phyloP scores from a whole-genome alignment of 2,329 filamentous ascomycete species.

The Macrophomina phaseolina region DNA sequence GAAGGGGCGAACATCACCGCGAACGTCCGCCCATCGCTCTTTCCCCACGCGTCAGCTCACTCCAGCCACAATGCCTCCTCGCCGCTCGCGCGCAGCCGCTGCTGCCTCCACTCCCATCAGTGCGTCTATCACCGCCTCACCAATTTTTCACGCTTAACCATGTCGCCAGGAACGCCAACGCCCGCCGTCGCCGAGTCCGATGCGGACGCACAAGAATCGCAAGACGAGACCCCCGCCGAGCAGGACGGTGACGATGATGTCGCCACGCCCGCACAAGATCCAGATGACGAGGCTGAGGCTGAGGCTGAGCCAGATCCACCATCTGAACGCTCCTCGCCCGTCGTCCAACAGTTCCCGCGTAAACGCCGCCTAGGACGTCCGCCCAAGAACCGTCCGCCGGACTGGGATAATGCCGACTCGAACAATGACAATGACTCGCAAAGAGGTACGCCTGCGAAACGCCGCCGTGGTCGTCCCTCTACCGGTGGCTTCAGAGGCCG shows the following conservation, averaged over 20 bases:
- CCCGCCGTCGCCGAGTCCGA: constrained; percentile 32
- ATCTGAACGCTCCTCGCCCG: constrained; percentile 52
- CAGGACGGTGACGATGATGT: constrained; percentile 47
- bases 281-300: constrained; percentile 48
- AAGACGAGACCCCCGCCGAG: constrained; percentile 39
- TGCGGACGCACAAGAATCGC: constrained; percentile 35
- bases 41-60: not conserved
- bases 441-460: constrained; percentile 55
- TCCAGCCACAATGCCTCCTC: constrained; percentile 21
- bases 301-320: constrained; percentile 46
- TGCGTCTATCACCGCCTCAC: not conserved
- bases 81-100: constrained; percentile 26
- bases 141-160: not conserved
- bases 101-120: constrained; percentile 24
- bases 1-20: not conserved
- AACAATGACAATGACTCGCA: constrained; percentile 54
- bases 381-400: constrained; percentile 81
- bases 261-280: constrained; percentile 52
- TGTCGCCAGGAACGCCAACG: constrained; percentile 38
- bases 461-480: constrained; percentile 56
- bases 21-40: constrained; percentile 5
- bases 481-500: constrained; percentile 72
- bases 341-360: constrained; percentile 66
- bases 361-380: constrained; percentile 81
- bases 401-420: constrained; percentile 71